Conservation (phyloP, 2,329 filamentous ascomycete genomes). For the Penicillium sp. region DNA sequence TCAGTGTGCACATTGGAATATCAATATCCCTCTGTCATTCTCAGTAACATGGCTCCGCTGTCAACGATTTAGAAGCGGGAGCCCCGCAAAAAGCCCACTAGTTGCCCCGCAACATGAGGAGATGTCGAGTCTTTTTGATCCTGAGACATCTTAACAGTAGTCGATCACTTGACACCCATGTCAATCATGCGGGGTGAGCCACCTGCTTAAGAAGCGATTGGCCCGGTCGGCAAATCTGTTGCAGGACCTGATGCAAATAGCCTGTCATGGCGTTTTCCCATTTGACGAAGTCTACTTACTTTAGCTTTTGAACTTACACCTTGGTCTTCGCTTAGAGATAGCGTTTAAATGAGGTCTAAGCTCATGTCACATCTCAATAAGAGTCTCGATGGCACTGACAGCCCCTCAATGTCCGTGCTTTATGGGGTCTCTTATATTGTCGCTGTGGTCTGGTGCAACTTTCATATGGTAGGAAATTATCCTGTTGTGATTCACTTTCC, state of each 20-base stretch:
- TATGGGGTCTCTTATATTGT: neutral
- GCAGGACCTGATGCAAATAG: neutral
- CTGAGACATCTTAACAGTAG: neutral
- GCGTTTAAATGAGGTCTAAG: slow-evolving; percentile 4
- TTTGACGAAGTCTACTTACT: slow-evolving; percentile 9
- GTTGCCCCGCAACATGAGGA: neutral
- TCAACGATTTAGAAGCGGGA: neutral
- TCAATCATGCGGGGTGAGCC: slow-evolving; percentile 14
- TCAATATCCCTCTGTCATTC: no score
- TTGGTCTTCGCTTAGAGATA: slow-evolving; percentile 15
- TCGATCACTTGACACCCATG: slow-evolving; percentile 11
- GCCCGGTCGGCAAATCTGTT: slow-evolving; percentile 10
- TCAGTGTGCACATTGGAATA: no score
- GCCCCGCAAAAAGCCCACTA: neutral
- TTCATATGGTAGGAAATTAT: neutral
- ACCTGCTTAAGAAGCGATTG: slow-evolving; percentile 1
- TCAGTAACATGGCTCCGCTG: no score
- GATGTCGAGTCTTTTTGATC: neutral
- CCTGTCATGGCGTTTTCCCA: neutral
- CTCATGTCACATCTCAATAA: slow-evolving; percentile 12
- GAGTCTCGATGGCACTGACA: slow-evolving; percentile 6
- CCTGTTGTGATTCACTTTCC: neutral
- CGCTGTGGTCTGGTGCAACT: neutral
- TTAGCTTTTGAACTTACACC: neutral
- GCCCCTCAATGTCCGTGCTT: slow-evolving; percentile 7